Evolutionary conservation across 176 grass and related monocot species (phyloP).

Genomic region (Avena atlantica): DNA sequence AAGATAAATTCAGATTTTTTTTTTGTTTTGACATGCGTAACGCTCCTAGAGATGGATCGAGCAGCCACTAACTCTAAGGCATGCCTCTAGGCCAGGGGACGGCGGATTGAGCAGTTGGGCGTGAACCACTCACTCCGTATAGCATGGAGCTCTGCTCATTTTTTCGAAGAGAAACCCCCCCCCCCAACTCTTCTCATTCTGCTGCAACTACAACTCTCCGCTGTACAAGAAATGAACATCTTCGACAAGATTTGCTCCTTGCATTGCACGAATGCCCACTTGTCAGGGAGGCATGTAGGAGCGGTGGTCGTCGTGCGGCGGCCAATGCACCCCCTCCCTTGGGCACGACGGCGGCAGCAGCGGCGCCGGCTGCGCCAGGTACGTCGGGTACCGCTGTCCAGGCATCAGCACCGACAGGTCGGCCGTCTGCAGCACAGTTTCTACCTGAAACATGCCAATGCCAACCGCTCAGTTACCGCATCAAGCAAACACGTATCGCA

Average conservation of each 20-base stretch:
- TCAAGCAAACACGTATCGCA: too few species aligned
- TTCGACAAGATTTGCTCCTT: not conserved
- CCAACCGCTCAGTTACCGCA: not conserved
- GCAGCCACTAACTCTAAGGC: too few species aligned
- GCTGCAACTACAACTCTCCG: conserved; percentile 24
- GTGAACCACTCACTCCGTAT: conserved; percentile 2
- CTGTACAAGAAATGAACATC: conserved; percentile 18
- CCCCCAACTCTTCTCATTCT: not conserved
- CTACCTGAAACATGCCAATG: conserved; percentile 47
- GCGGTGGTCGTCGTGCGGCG: conserved; percentile 61
- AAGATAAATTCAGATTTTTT: not conserved
- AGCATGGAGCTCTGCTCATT: not conserved
- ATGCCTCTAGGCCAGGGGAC: not conserved
- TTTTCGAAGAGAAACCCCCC: not conserved
- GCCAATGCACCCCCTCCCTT: conserved; percentile 93
- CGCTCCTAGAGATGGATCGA: too few species aligned
- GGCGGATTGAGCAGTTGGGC: not conserved
- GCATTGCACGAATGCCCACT: not conserved
- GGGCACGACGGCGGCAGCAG: conserved; percentile 63
- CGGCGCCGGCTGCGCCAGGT: conserved; percentile 79
- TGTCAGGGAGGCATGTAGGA: conserved; percentile 56
- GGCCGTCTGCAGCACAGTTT: conserved; percentile 34
- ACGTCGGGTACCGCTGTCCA: conserved; percentile 82
- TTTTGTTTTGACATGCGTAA: too few species aligned
- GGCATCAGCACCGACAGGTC: conserved; percentile 93